Conservation (phyloP, 371 early-diverging fungal genomes). For the Lichtheimia ornata region DNA sequence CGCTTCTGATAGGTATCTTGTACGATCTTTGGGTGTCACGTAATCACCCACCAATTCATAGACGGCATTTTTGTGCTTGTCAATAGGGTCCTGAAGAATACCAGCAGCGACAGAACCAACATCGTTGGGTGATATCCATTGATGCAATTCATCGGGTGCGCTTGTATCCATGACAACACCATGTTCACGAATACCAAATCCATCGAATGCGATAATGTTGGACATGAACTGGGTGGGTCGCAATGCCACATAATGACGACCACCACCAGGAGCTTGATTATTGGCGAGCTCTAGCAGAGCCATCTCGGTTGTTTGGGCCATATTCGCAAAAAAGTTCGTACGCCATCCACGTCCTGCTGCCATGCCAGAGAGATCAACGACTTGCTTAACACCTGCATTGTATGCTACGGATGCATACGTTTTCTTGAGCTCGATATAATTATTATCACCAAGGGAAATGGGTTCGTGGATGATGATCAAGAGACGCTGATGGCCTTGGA, state of each 20-base stretch:
- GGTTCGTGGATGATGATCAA: constrained; percentile 18
- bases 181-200: not conserved
- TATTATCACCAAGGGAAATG: not conserved
- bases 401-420: constrained; percentile 15
- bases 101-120: constrained; percentile 17
- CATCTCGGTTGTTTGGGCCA: constrained; percentile 25
- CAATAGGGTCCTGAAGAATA: constrained; percentile 17
- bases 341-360: constrained; percentile 25
- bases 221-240: constrained; percentile 20
- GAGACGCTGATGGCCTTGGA: constrained; percentile 31
- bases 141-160: constrained; percentile 4
- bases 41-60: constrained; percentile 17
- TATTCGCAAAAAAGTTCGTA: constrained; percentile 14
- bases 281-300: constrained; percentile 22
- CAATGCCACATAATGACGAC: constrained; percentile 9
- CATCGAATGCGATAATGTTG: constrained; percentile 10
- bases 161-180: not conserved
- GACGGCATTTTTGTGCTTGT: constrained; percentile 17
- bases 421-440: not conserved
- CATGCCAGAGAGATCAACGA: constrained; percentile 33
- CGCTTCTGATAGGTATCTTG: constrained; percentile 3
- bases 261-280: constrained; percentile 14
- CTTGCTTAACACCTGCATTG: constrained; percentile 34
- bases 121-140: constrained; percentile 19
- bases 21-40: constrained; percentile 11